Conservation (phyloP, 306 rosid genomes). For the Albizia julibrissin region DNA sequence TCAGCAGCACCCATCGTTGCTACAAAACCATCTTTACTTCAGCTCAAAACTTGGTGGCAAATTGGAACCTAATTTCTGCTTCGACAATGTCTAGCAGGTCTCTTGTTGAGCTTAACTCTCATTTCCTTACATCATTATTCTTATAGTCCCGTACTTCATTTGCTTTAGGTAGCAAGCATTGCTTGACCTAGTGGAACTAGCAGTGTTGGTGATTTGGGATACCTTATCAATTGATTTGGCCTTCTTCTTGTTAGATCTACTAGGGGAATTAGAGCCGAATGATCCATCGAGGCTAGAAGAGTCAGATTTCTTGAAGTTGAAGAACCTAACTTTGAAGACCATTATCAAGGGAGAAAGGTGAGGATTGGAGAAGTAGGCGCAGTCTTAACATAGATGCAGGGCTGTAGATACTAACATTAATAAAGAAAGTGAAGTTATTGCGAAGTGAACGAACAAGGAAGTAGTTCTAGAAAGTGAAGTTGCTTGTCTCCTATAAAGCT, state of each 20-base stretch:
- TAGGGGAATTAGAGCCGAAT: conserved; percentile 69
- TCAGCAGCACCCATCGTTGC: conserved; percentile 21
- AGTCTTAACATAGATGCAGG: conserved; percentile 54
- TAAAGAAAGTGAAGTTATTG: not conserved
- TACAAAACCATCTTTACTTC: conserved; percentile 42
- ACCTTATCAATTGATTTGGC: conserved; percentile 56
- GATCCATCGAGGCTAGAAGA: conserved; percentile 84
- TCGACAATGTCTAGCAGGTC: conserved; percentile 35
- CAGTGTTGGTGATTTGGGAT: conserved; percentile 17
- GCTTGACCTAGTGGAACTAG: not conserved
- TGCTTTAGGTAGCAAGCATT: conserved; percentile 34
- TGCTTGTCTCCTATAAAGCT: not conserved
- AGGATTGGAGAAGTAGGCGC: conserved; percentile 14
- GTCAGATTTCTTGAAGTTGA: conserved; percentile 86
- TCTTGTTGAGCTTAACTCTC: conserved; percentile 39
- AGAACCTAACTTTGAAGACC: conserved; percentile 96
- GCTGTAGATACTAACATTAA: conserved; percentile 48
- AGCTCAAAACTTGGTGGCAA: conserved; percentile 27
- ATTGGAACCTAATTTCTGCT: conserved; percentile 24
- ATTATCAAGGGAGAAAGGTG: conserved; percentile 30
- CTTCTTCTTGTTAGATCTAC: conserved; percentile 89
- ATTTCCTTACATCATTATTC: conserved; percentile 62
- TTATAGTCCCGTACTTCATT: conserved; percentile 48
- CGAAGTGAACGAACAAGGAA: not conserved
- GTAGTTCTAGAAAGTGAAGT: not conserved